Conservation (phyloP, 441 rosid species). For the Theobroma grandiflorum region DNA sequence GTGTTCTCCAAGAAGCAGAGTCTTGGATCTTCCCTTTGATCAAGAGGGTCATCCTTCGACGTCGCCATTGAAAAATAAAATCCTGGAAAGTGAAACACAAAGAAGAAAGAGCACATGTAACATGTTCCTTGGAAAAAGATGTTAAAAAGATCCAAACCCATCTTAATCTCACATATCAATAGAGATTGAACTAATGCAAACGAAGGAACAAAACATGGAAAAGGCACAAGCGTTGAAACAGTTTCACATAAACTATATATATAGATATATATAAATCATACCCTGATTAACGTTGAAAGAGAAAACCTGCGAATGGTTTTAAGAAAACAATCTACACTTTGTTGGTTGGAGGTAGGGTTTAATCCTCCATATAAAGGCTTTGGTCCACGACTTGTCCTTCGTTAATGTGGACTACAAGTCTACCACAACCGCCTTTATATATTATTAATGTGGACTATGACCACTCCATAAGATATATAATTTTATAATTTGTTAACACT, state of each 20-base stretch:
- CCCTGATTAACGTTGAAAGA: too few relatives aligned
- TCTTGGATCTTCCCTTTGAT: not conserved
- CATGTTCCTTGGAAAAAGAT: too few relatives aligned
- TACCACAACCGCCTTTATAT: not conserved
- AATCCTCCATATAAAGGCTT: not conserved
- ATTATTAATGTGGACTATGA: too few relatives aligned
- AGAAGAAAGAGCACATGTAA: not conserved
- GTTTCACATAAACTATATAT: too few relatives aligned
- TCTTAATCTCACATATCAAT: not conserved
- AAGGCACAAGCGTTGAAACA: not conserved
- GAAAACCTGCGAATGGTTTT: too few relatives aligned
- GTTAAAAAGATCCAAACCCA: not conserved
- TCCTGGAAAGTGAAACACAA: not conserved
- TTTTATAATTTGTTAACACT: too few relatives aligned
- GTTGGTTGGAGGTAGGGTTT: not conserved
- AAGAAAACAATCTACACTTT: not conserved
- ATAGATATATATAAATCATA: too few relatives aligned
- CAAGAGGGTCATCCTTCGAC: not conserved
- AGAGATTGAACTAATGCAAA: not conserved
- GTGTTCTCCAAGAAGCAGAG: not conserved
- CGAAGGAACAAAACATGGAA: not conserved
- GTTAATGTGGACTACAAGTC: not conserved
- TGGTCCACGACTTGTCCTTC: not conserved
- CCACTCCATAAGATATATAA: too few relatives aligned
- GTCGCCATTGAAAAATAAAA: not conserved